phyloP scores from a whole-genome alignment of 176 grass and related monocot genomes.

The Secale cereale region DNA sequence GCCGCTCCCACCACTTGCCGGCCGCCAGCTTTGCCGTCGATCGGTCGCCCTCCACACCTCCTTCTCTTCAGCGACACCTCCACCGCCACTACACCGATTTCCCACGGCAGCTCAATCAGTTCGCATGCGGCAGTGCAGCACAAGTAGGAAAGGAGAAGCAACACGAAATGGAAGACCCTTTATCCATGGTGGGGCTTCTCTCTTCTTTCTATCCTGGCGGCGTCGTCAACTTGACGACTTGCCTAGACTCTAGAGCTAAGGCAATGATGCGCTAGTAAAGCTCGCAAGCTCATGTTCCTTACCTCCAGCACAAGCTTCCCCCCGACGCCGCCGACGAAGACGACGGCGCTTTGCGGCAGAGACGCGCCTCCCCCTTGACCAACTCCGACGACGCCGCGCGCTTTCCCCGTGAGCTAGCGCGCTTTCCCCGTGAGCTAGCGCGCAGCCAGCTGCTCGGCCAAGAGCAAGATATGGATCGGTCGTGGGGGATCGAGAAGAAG shows the following conservation, averaged over 20 bases:
- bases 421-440: no score
- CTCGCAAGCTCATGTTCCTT: conserved; percentile 13
- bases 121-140: conserved; percentile 36
- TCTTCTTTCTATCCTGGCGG: background rate
- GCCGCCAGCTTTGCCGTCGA: conserved; percentile 72
- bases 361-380: background rate
- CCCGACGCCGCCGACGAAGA: no score
- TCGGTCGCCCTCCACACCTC: conserved; percentile 24
- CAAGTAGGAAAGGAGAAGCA: background rate
- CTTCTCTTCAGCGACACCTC: background rate
- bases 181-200: background rate
- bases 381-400: background rate
- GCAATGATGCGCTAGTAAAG: conserved; percentile 22
- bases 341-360: background rate
- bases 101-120: conserved; percentile 26
- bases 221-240: conserved; percentile 24
- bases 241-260: background rate
- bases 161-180: conserved; percentile 14
- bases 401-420: background rate
- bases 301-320: conserved; percentile 43
- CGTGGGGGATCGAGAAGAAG: background rate
- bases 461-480: background rate
- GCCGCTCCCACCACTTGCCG: conserved; percentile 98
- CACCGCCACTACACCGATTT: background rate
- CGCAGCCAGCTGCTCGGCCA: background rate